phyloP scores from a whole-genome alignment of 2,329 filamentous ascomycete species.

The Aspergillus neoniger region DNA sequence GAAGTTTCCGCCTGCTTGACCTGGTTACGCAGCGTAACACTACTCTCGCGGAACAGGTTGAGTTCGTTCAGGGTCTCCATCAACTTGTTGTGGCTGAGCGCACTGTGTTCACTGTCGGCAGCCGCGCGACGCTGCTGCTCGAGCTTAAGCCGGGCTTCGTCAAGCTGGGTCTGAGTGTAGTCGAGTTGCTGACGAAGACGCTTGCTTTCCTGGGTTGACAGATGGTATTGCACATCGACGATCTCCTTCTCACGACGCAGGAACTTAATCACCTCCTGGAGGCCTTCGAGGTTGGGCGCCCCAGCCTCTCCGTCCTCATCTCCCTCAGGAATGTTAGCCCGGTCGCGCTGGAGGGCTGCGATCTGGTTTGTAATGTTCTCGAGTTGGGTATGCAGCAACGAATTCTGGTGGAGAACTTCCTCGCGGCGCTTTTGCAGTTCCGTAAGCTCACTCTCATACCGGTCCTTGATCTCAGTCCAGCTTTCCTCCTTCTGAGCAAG shows the following conservation, averaged over 20 bases:
- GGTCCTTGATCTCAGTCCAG: slow-evolving; percentile 79
- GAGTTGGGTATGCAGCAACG: slow-evolving; percentile 83
- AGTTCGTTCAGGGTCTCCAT: slow-evolving; percentile 95
- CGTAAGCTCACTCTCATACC: slow-evolving; percentile 78
- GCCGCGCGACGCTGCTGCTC: slow-evolving; percentile 82
- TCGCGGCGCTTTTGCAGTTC: slow-evolving; percentile 79
- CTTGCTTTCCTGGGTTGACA: slow-evolving; percentile 84
- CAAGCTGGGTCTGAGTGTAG: slow-evolving; percentile 81
- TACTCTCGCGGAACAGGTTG: slow-evolving; percentile 94
- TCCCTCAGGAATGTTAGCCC: slow-evolving; percentile 58
- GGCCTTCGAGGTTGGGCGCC: slow-evolving; percentile 66
- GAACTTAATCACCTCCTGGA: slow-evolving; percentile 89
- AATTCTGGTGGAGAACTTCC: slow-evolving; percentile 86
- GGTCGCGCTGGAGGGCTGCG: slow-evolving; percentile 73
- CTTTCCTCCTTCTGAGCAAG: slow-evolving; percentile 80
- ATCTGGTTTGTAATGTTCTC: slow-evolving; percentile 82
- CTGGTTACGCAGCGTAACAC: slow-evolving; percentile 84
- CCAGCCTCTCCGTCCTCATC: slow-evolving; percentile 52
- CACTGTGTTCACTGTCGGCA: slow-evolving; percentile 70
- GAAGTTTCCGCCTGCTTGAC: slow-evolving; percentile 75
- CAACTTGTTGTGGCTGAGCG: slow-evolving; percentile 81
- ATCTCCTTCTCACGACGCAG: slow-evolving; percentile 96
- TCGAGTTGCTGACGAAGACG: slow-evolving; percentile 87
- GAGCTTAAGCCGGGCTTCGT: slow-evolving; percentile 84
- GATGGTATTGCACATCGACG: slow-evolving; percentile 90